Evolutionary conservation across 2,329 filamentous ascomycete species (phyloP).

Genomic region (Tolypocladium ophioglossoides): DNA sequence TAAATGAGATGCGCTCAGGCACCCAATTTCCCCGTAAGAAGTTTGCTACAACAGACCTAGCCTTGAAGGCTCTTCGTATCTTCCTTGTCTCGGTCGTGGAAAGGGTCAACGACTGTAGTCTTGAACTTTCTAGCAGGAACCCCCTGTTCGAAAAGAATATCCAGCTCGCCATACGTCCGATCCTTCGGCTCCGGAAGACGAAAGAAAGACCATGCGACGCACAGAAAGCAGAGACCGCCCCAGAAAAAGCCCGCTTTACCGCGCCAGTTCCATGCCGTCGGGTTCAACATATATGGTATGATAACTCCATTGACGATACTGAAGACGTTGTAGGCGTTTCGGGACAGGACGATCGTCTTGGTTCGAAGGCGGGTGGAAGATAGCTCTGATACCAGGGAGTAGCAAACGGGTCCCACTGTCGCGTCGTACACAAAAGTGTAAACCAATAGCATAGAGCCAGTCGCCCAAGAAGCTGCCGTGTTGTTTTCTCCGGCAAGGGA

Average conservation of each 20-base stretch:
- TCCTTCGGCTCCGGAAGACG: constrained; percentile 61
- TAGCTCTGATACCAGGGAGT: constrained; percentile 77
- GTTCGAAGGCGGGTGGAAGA: constrained; percentile 75
- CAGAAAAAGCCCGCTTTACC: constrained; percentile 86
- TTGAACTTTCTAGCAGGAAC: constrained; percentile 66
- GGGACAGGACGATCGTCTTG: constrained; percentile 81
- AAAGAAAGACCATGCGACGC: constrained; percentile 60
- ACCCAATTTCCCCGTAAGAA: too few relatives aligned
- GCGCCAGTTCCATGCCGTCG: constrained; percentile 74
- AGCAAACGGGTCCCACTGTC: constrained; percentile 80
- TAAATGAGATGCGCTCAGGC: too few relatives aligned
- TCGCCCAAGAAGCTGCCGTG: constrained; percentile 57
- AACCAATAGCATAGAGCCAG: constrained; percentile 70
- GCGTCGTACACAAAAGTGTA: constrained; percentile 81
- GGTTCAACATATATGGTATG: constrained; percentile 90
- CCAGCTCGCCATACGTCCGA: constrained; percentile 75
- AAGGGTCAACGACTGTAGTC: constrained; percentile 43
- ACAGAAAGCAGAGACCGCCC: constrained; percentile 67
- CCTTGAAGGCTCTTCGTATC: constrained; percentile 7
- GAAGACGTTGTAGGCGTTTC: constrained; percentile 72
- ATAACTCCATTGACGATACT: constrained; percentile 72
- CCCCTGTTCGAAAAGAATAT: constrained; percentile 68
- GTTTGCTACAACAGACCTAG: too few relatives aligned
- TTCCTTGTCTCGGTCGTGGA: constrained; percentile 37
- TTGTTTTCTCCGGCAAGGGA: constrained; percentile 55